phyloP scores from a whole-genome alignment of 2,329 filamentous ascomycete species.

The Diaporthe amygdali region DNA sequence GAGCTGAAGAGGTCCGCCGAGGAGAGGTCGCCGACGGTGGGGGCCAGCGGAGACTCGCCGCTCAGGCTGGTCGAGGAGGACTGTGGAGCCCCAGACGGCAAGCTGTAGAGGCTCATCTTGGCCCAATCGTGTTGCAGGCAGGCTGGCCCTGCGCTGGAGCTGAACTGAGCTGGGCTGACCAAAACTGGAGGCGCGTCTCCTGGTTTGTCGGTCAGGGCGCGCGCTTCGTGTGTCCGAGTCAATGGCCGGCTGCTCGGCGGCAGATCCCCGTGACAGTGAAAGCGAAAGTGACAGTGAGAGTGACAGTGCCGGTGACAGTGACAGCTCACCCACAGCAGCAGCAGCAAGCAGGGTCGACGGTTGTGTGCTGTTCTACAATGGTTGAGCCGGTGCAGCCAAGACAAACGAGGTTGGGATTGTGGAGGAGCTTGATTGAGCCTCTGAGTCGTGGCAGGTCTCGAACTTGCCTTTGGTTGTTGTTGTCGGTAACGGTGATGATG shows the following conservation, averaged over 20 bases:
- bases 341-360: neutral
- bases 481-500: neutral
- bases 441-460: too few relatives aligned
- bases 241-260: slow-evolving; percentile 1
- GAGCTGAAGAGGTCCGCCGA: slow-evolving; percentile 29
- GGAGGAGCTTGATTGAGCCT: too few relatives aligned
- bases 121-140: neutral
- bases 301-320: slow-evolving; percentile 1
- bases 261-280: neutral
- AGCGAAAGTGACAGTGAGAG: neutral
- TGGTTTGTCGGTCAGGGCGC: slow-evolving; percentile 1
- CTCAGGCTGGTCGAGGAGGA: slow-evolving; percentile 8
- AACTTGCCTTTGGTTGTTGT: too few relatives aligned
- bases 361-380: neutral
- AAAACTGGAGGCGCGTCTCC: neutral
- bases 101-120: slow-evolving; percentile 21
- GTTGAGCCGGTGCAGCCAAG: slow-evolving; percentile 1
- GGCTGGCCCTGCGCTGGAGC: neutral
- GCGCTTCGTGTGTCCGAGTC: neutral
- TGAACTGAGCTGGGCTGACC: slow-evolving; percentile 4
- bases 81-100: slow-evolving; percentile 4
- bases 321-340: slow-evolving; percentile 5
- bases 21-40: slow-evolving; percentile 21
- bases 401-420: neutral
- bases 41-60: slow-evolving; percentile 22